Percentiles rank a stretch among this genome's conserved stretches.
Conservation (phyloP, 352 stramenopile species). For the Thalassiosira sp. region DNA sequence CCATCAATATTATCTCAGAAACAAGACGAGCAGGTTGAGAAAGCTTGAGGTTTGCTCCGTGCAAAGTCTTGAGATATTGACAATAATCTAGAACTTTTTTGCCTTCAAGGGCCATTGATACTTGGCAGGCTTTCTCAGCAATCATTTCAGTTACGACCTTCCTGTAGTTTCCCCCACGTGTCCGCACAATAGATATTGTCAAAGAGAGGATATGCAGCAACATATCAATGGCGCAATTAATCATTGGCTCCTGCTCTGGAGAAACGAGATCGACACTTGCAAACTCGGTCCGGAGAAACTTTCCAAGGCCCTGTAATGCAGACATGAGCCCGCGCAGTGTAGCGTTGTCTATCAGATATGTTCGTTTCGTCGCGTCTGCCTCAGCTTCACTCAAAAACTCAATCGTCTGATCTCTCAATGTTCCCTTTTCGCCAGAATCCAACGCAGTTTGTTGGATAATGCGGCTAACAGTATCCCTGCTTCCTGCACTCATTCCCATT, state of each 20-base stretch:
- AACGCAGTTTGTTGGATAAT: constrained; percentile 69
- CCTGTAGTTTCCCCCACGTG: constrained; percentile 41
- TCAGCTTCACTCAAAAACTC: constrained; percentile 59
- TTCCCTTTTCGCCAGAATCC: constrained; percentile 36
- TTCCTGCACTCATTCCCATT: constrained; percentile 30
- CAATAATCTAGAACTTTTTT: constrained; percentile 53
- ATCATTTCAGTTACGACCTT: constrained; percentile 41
- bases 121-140: constrained; percentile 25
- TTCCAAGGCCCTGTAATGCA: constrained; percentile 42
- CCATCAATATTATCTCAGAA: constrained; percentile 54
- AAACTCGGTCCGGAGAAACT: constrained; percentile 36
- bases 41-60: constrained; percentile 44
- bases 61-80: constrained; percentile 20
- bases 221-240: constrained; percentile 34
- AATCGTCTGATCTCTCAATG: constrained; percentile 49
- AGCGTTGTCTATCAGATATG: constrained; percentile 58
- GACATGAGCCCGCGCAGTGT: constrained; percentile 57
- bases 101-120: constrained; percentile 46
- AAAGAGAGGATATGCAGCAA: constrained; percentile 40
- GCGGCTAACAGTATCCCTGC: constrained; percentile 39
- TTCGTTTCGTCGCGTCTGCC: constrained; percentile 32
- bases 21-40: constrained; percentile 29
- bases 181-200: constrained; percentile 34
- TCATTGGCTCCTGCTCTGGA: constrained; percentile 39
- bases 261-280: constrained; percentile 30